Evolutionary conservation across 2,329 filamentous ascomycete genomes (phyloP).

Genomic region (Emydomyces testavorans): DNA sequence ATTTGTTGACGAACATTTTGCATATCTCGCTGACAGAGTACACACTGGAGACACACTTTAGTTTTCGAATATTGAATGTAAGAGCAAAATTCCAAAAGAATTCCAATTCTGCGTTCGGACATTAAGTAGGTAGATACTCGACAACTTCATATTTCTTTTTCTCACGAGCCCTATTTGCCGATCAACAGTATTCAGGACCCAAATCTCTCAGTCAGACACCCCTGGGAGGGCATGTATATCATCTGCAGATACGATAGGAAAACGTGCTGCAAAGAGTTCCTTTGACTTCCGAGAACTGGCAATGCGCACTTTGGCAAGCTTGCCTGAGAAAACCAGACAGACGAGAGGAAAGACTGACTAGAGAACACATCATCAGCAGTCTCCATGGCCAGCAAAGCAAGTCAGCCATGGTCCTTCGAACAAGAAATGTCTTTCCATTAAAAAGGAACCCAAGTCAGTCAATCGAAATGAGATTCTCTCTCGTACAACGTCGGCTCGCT

Average conservation of each 20-base stretch:
- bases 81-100: background rate
- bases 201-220: background rate
- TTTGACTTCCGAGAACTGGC: background rate
- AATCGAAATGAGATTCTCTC: background rate
- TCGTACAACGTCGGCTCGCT: background rate
- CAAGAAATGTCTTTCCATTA: background rate
- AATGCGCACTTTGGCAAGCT: background rate
- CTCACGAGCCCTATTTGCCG: too few relatives aligned
- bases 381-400: background rate
- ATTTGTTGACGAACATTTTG: background rate
- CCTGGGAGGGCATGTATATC: background rate
- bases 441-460: background rate
- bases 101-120: constrained; percentile 2
- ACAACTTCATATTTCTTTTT: too few relatives aligned
- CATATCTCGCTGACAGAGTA: background rate
- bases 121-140: constrained; percentile 8
- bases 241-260: background rate
- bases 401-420: background rate
- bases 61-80: background rate
- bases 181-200: too few relatives aligned
- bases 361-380: background rate
- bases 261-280: background rate
- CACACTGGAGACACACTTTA: constrained; percentile 4
- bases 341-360: background rate
- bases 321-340: background rate